Percentiles rank a stretch among this genome's conserved stretches.
These are phyloP conservation scores for Ustilago bromivora DNA, from an alignment of 1,284 basidiomycete species.

Conservation along the genomic window DNA sequence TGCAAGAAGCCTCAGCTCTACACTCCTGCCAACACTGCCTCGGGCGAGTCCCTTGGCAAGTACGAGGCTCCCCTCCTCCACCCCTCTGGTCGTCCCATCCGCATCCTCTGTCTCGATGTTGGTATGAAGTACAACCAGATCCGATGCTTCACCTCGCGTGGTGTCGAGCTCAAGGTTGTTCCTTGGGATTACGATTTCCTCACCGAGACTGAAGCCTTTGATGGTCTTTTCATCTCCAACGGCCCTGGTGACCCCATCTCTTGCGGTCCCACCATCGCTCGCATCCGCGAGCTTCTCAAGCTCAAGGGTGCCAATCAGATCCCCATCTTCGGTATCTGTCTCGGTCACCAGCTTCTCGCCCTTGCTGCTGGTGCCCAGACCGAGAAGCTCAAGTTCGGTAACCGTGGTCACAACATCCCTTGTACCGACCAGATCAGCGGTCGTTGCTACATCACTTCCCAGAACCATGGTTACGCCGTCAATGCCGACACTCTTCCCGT, in stretches of 20 bases:
- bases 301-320: slow-evolving; percentile 75
- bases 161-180: slow-evolving; percentile 95
- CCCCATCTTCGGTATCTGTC: slow-evolving; percentile 98
- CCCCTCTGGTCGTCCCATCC: slow-evolving; percentile 81
- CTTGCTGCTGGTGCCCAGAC: slow-evolving; percentile 93
- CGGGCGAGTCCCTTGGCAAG: slow-evolving; percentile 71
- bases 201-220: slow-evolving; percentile 79
- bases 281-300: slow-evolving; percentile 78
- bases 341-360: slow-evolving; percentile 96
- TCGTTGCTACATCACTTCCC: slow-evolving; percentile 97
- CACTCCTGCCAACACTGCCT: slow-evolving; percentile 69
- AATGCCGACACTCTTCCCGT: slow-evolving; percentile 81
- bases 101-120: slow-evolving; percentile 92
- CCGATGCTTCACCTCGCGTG: slow-evolving; percentile 91
- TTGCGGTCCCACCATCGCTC: slow-evolving; percentile 76
- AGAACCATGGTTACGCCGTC: slow-evolving; percentile 99
- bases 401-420: slow-evolving; percentile 98
- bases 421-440: slow-evolving; percentile 94
- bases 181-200: slow-evolving; percentile 97
- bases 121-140: slow-evolving; percentile 99
- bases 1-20: slow-evolving; percentile 79
- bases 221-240: slow-evolving; percentile 97
- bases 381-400: slow-evolving; percentile 99
- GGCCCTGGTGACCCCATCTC: slow-evolving; percentile 97
- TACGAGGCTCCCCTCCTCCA: slow-evolving; percentile 75